These are phyloP conservation scores for Labyrinthula sp. DNA, from an alignment of 352 stramenopile genomes.

Conservation along the genomic window DNA sequence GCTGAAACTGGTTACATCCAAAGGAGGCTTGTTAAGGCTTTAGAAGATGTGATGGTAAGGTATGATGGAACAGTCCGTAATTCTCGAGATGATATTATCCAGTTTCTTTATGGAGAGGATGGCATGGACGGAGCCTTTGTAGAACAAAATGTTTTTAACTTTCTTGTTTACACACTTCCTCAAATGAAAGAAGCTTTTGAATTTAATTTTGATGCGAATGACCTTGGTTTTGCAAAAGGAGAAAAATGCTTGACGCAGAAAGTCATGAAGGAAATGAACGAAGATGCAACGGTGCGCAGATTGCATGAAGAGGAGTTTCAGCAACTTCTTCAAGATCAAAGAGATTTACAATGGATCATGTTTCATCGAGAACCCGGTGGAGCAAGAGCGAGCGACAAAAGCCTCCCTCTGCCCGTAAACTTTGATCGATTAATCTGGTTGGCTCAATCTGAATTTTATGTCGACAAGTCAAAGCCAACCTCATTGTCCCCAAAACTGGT, in stretches of 20 bases:
- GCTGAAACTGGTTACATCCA: slow-evolving; percentile 98
- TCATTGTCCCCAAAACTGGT: slow-evolving; percentile 38
- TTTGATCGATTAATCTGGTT: slow-evolving; percentile 82
- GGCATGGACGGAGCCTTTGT: slow-evolving; percentile 99
- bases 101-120: slow-evolving; percentile 91
- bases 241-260: slow-evolving; percentile 55
- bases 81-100: slow-evolving; percentile 53
- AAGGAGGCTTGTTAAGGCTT: slow-evolving; percentile 93
- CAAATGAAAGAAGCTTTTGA: slow-evolving; percentile 71
- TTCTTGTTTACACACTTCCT: slow-evolving; percentile 54
- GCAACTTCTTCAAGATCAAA: slow-evolving; percentile 74
- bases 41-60: slow-evolving; percentile 91
- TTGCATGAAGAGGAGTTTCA: slow-evolving; percentile 73
- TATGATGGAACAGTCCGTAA: slow-evolving; percentile 98
- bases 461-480: slow-evolving; percentile 34
- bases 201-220: slow-evolving; percentile 19
- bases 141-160: slow-evolving; percentile 82
- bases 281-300: slow-evolving; percentile 72
- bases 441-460: slow-evolving; percentile 55
- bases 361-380: slow-evolving; percentile 74
- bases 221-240: slow-evolving; percentile 18
- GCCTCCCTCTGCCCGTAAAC: slow-evolving; percentile 69
- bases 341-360: slow-evolving; percentile 74
- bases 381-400: slow-evolving; percentile 37
- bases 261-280: slow-evolving; percentile 63